These are phyloP conservation scores for Metschnikowia orientalis DNA, from an alignment of 805 yeast species.

Conservation along the genomic window DNA sequence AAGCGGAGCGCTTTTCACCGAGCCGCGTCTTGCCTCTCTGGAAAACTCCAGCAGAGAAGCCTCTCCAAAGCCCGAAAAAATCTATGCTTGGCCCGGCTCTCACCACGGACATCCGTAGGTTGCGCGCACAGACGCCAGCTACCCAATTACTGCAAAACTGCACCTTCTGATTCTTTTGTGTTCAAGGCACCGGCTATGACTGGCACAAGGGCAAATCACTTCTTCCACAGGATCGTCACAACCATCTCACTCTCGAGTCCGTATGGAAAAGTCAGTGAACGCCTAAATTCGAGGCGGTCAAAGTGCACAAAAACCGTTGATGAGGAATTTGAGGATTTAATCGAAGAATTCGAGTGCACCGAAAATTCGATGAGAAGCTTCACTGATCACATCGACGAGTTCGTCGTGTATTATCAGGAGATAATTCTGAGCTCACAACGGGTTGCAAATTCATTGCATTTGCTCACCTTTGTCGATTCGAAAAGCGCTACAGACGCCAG, in stretches of 20 bases:
- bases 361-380: slow-evolving; percentile 11
- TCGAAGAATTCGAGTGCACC: slow-evolving; percentile 19
- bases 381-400: slow-evolving; percentile 8
- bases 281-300: too few species aligned
- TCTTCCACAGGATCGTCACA: too few species aligned
- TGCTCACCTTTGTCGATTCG: slow-evolving; percentile 7
- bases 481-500: slow-evolving; percentile 1
- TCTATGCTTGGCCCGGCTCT: slow-evolving; percentile 63
- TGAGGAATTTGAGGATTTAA: slow-evolving; percentile 32
- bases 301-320: slow-evolving; percentile 26
- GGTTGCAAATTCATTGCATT: slow-evolving; percentile 23
- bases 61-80: slow-evolving; percentile 35
- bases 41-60: slow-evolving; percentile 22
- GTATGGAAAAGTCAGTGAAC: too few species aligned
- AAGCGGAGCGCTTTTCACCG: slow-evolving; percentile 11
- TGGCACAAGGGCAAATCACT: too few species aligned
- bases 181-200: too few species aligned
- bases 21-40: slow-evolving; percentile 16
- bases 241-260: too few species aligned
- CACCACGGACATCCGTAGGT: slow-evolving; percentile 63
- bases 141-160: too few species aligned
- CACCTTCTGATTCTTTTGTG: too few species aligned
- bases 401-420: slow-evolving; percentile 9
- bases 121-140: too few species aligned
- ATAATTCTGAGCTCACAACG: slow-evolving; percentile 17